These are phyloP conservation scores for Diaporthe destruens DNA, from an alignment of 2,329 filamentous ascomycete genomes.

Conservation along the genomic window DNA sequence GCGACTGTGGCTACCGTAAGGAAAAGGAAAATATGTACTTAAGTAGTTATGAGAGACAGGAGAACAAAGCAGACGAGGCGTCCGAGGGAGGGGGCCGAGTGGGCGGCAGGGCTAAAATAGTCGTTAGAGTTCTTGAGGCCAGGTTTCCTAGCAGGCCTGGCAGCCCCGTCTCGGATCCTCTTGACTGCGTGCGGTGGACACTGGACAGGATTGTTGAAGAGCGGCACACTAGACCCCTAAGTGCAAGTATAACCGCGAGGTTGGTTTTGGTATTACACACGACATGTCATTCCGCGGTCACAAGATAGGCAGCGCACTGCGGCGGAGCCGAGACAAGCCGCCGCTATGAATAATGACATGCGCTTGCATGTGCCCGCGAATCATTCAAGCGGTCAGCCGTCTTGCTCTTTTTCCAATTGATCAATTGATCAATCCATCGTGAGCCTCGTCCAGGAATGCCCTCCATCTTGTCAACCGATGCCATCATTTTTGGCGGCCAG, in stretches of 20 bases:
- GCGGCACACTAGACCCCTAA: slow-evolving; percentile 65
- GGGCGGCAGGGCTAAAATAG: slow-evolving; percentile 37
- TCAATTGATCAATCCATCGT: slow-evolving; percentile 22
- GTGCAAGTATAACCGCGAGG: slow-evolving; percentile 64
- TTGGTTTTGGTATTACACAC: slow-evolving; percentile 33
- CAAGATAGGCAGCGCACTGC: slow-evolving; percentile 32
- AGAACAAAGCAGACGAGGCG: slow-evolving; percentile 15
- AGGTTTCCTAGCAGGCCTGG: slow-evolving; percentile 37
- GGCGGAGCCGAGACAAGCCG: slow-evolving; percentile 39
- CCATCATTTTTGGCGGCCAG: neutral
- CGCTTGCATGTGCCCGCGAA: neutral
- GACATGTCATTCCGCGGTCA: slow-evolving; percentile 38
- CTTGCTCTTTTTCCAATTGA: neutral
- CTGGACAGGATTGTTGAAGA: slow-evolving; percentile 25
- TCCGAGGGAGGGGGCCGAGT: slow-evolving; percentile 1
- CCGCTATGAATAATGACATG: slow-evolving; percentile 41
- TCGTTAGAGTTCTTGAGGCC: slow-evolving; percentile 18
- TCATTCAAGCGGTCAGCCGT: slow-evolving; percentile 29
- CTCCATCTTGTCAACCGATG: neutral
- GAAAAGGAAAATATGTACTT: too few species aligned
- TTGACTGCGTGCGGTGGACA: slow-evolving; percentile 27
- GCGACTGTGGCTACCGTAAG: neutral
- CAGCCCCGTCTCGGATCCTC: slow-evolving; percentile 44
- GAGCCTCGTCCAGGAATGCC: neutral
- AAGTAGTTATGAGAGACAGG: neutral